Percentiles rank a stretch among this genome's conserved stretches.
Evolutionary conservation across 345 rosid genomes (phyloP).

Genomic region (Eucalyptus sp.): DNA sequence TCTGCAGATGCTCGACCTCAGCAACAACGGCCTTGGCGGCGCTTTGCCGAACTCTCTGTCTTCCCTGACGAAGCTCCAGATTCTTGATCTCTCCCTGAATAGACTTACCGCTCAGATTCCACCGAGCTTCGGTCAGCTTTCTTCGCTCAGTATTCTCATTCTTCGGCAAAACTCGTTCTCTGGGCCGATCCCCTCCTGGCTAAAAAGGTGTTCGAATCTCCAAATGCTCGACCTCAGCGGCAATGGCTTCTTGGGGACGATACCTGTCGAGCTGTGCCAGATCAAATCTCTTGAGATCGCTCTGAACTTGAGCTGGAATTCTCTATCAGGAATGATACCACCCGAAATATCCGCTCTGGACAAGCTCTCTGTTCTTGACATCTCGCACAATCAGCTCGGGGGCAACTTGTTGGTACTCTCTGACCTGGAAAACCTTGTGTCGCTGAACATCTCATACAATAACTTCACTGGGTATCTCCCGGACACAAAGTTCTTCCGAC

Average conservation of each 20-base stretch:
- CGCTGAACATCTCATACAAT: constrained; percentile 70
- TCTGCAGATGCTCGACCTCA: constrained; percentile 61
- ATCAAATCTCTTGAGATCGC: constrained; percentile 60
- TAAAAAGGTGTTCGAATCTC: constrained; percentile 44
- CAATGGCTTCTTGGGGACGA: constrained; percentile 40
- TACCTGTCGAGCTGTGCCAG: constrained; percentile 42
- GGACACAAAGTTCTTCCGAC: constrained; percentile 55
- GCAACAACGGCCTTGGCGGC: constrained; percentile 73
- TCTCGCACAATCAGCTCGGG: constrained; percentile 54
- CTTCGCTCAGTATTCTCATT: constrained; percentile 41
- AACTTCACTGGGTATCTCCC: constrained; percentile 73
- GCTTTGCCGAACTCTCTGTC: constrained; percentile 54
- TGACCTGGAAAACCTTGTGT: constrained; percentile 51
- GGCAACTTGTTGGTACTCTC: constrained; percentile 44
- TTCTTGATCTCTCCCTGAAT: constrained; percentile 54
- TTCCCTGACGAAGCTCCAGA: constrained; percentile 46
- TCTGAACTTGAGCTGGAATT: constrained; percentile 62
- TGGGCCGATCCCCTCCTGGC: constrained; percentile 44
- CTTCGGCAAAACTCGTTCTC: constrained; percentile 35
- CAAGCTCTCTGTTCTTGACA: constrained; percentile 50
- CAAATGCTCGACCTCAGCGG: constrained; percentile 71
- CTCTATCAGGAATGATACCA: constrained; percentile 45
- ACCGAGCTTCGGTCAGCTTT: constrained; percentile 37
- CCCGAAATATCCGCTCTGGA: constrained; percentile 35
- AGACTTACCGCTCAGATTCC: constrained; percentile 37